phyloP scores from a whole-genome alignment of 495 filamentous ascomycete genomes.

The Penicillium ucsense region DNA sequence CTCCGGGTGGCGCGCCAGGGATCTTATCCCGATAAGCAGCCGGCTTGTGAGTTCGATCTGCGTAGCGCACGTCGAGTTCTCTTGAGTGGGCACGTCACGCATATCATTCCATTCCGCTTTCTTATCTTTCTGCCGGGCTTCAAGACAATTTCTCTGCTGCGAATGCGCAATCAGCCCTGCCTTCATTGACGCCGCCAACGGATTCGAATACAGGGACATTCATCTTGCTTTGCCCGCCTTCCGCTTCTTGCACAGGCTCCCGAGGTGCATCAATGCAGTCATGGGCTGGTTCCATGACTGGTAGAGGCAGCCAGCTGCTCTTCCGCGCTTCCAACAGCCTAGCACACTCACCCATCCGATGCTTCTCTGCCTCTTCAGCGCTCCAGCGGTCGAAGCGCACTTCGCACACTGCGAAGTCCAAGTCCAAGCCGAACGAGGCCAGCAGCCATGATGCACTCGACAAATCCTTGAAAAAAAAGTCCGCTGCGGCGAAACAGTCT shows the following conservation, averaged over 20 bases:
- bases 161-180: too few relatives aligned
- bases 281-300: conserved; percentile 16
- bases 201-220: too few relatives aligned
- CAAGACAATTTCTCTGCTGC: too few relatives aligned
- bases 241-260: neutral
- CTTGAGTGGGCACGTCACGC: too few relatives aligned
- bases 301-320: conserved; percentile 26
- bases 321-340: conserved; percentile 22
- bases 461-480: neutral
- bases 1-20: conserved; percentile 16
- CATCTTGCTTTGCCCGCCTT: neutral
- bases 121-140: neutral
- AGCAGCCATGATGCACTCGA: neutral
- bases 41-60: neutral
- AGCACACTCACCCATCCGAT: conserved; percentile 14
- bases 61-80: too few relatives aligned
- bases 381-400: conserved; percentile 18
- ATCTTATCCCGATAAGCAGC: conserved; percentile 17
- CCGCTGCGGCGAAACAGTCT: neutral
- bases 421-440: conserved; percentile 1
- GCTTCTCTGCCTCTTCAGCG: conserved; percentile 24
- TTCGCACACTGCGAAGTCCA: conserved; percentile 4
- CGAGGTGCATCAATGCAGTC: conserved; percentile 23
- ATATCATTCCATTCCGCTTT: neutral
- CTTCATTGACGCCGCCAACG: too few relatives aligned